Percentiles rank a stretch among this genome's conserved stretches.
These are phyloP conservation scores for Thraustochytrium striatum DNA, from an alignment of 352 stramenopile genomes.

Conservation along the genomic window DNA sequence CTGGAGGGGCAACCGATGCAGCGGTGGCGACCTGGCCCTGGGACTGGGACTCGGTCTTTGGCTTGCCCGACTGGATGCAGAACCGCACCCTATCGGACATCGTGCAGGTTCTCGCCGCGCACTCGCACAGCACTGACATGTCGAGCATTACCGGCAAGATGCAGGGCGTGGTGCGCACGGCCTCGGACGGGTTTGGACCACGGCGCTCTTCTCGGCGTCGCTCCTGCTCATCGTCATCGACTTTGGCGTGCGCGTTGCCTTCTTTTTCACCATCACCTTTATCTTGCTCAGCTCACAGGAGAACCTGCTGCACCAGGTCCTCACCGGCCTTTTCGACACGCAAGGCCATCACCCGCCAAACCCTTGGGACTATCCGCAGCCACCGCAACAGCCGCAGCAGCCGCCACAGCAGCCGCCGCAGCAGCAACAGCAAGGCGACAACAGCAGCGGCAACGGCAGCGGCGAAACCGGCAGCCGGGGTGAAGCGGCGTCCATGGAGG, in stretches of 20 bases:
- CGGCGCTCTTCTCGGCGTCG: conserved; percentile 36
- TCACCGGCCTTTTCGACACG: conserved; percentile 23
- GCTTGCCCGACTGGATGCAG: conserved; percentile 5
- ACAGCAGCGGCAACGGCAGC: background rate
- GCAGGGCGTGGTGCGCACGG: background rate
- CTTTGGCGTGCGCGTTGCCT: conserved; percentile 25
- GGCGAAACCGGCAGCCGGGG: too few species aligned
- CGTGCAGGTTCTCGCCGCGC: background rate
- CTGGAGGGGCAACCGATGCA: too few species aligned
- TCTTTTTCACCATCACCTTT: conserved; percentile 37
- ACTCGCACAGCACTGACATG: conserved; percentile 15
- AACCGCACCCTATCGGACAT: conserved; percentile 21
- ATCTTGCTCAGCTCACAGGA: conserved; percentile 38
- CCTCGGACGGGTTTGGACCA: conserved; percentile 25
- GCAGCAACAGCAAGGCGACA: too few species aligned
- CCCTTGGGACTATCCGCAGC: background rate
- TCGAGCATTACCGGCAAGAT: conserved; percentile 24
- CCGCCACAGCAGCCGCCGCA: too few species aligned
- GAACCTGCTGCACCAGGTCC: conserved; percentile 41
- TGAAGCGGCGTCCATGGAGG: too few species aligned
- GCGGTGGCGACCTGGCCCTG: too few species aligned
- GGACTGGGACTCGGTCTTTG: too few species aligned
- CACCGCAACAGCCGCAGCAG: too few species aligned
- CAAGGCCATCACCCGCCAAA: background rate
- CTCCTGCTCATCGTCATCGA: conserved; percentile 40